Conservation (phyloP, 345 rosid genomes). For the Populus pruinosa region DNA sequence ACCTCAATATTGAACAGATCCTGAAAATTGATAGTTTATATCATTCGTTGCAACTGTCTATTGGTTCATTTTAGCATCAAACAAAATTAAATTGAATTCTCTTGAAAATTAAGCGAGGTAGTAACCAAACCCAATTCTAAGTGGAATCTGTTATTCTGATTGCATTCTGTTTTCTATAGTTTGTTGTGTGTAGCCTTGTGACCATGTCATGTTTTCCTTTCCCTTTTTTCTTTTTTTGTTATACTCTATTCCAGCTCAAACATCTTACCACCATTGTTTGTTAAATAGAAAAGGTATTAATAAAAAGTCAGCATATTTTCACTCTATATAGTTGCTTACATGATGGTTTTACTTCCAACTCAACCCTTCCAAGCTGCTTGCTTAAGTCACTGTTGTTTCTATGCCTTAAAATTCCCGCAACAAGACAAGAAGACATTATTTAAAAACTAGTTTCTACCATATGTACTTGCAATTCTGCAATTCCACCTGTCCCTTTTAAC, state of each 20-base stretch:
- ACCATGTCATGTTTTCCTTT: neutral
- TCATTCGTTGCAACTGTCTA: slow-evolving; percentile 1
- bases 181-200: neutral
- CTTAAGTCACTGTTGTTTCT: too few species aligned
- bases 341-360: neutral
- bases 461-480: neutral
- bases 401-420: too few species aligned
- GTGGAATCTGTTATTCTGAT: neutral
- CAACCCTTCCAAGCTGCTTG: neutral
- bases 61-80: slow-evolving; percentile 14
- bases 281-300: neutral
- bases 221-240: neutral
- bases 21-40: slow-evolving; percentile 2
- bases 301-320: neutral
- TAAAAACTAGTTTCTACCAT: neutral
- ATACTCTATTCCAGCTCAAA: neutral
- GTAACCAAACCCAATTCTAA: neutral
- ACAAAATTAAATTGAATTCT: neutral
- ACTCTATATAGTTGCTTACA: neutral
- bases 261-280: neutral
- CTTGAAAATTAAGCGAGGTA: neutral
- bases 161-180: neutral
- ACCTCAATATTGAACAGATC: neutral
- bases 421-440: neutral
- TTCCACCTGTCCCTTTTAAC: too few species aligned